Evolutionary conservation across 192 early-diverging fungal genomes (phyloP).

Genomic region (Backusella tuberculispora): DNA sequence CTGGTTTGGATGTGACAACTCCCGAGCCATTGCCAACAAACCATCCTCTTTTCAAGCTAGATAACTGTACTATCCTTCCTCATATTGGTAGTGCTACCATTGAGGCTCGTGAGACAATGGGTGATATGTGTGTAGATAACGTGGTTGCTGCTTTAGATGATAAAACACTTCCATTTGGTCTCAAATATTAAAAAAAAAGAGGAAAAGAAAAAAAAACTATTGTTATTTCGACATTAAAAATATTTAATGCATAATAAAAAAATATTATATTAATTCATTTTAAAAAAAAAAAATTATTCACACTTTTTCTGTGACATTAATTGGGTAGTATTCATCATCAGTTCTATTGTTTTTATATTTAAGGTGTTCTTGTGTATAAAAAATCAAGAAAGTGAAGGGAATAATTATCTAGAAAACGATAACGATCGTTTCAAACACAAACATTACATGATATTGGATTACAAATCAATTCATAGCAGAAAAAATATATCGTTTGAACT

Average conservation of each 20-base stretch:
- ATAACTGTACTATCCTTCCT: slow-evolving; percentile 76
- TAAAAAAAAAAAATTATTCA: no score
- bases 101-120: slow-evolving; percentile 86
- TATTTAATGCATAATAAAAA: not conserved
- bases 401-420: no score
- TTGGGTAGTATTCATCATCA: no score
- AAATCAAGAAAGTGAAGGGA: no score
- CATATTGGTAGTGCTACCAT: slow-evolving; percentile 84
- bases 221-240: not conserved
- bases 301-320: no score
- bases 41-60: slow-evolving; percentile 61
- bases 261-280: no score
- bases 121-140: slow-evolving; percentile 74
- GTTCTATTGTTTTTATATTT: no score
- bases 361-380: no score
- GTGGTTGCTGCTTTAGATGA: slow-evolving; percentile 63
- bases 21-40: slow-evolving; percentile 79
- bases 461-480: no score
- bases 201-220: not conserved
- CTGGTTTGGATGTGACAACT: slow-evolving; percentile 86
- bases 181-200: not conserved
- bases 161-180: slow-evolving; percentile 44
- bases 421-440: no score
- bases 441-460: no score
- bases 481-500: no score